A percentile compares a stretch with the other conserved stretches of the same genome.
phyloP scores from a whole-genome alignment of 140 eudicot genomes.

The Oenanthe javanica region DNA sequence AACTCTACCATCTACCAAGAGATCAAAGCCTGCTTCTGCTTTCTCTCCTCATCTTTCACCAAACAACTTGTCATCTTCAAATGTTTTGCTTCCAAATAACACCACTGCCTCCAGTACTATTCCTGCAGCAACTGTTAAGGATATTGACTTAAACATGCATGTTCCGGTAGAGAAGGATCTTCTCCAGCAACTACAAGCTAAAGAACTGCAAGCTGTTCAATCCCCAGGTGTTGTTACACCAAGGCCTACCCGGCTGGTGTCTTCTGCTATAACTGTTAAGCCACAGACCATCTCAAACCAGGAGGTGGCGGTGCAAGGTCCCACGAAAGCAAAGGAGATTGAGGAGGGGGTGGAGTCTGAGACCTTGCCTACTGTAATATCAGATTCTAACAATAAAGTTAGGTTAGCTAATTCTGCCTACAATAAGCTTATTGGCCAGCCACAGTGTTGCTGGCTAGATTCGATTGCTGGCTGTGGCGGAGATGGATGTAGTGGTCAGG shows the following conservation, averaged over 20 bases:
- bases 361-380: constrained; percentile 48
- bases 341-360: constrained; percentile 59
- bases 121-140: constrained; percentile 12
- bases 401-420: constrained; percentile 73
- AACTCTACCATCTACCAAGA: constrained; percentile 22
- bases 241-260: background rate
- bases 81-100: background rate
- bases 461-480: constrained; percentile 21
- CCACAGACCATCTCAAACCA: constrained; percentile 15
- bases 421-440: constrained; percentile 80
- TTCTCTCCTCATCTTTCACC: constrained; percentile 18
- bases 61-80: background rate
- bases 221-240: background rate
- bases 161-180: constrained; percentile 48
- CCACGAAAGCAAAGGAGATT: constrained; percentile 29
- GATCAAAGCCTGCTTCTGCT: constrained; percentile 32
- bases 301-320: background rate
- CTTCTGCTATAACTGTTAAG: background rate
- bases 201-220: background rate
- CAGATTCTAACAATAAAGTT: constrained; percentile 66
- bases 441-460: constrained; percentile 71
- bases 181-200: constrained; percentile 31
- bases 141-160: constrained; percentile 9
- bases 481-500: background rate
- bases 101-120: constrained; percentile 10